Conservation (phyloP, 179 eudicot species). For the Carnegiea gigantea region DNA sequence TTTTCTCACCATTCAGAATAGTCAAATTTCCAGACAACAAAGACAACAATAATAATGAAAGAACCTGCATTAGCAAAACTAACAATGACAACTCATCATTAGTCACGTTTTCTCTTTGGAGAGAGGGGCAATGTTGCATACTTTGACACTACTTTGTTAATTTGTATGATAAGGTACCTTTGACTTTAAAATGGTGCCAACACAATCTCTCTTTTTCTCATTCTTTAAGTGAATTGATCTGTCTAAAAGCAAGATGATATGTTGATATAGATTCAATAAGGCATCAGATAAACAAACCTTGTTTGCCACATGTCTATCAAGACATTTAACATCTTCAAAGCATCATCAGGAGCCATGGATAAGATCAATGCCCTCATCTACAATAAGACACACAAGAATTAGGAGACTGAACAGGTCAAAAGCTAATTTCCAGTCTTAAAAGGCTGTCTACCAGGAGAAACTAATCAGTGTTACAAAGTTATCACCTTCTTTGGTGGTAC, state of each 20-base stretch:
- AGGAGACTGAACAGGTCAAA: not conserved
- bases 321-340: slow-evolving; percentile 48
- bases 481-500: slow-evolving; percentile 71
- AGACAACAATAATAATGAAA: not conserved
- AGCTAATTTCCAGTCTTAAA: not conserved
- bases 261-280: not conserved
- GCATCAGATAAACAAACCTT: slow-evolving; percentile 44
- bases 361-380: slow-evolving; percentile 69
- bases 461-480: slow-evolving; percentile 1
- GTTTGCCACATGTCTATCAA: slow-evolving; percentile 74
- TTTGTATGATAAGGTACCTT: not conserved
- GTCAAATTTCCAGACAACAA: not conserved
- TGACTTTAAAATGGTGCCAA: not conserved
- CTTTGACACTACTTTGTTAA: not conserved
- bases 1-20: not conserved
- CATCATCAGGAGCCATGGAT: slow-evolving; percentile 58
- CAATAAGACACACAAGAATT: slow-evolving; percentile 9
- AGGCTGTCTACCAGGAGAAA: not conserved
- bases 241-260: slow-evolving; percentile 7
- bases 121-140: not conserved
- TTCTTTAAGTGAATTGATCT: not conserved
- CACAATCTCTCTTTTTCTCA: not conserved
- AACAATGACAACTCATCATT: not conserved
- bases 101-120: not conserved
- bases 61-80: not conserved